Evolutionary conservation across 345 rosid genomes (phyloP).

Genomic region (Eucalyptus erythrocorys): DNA sequence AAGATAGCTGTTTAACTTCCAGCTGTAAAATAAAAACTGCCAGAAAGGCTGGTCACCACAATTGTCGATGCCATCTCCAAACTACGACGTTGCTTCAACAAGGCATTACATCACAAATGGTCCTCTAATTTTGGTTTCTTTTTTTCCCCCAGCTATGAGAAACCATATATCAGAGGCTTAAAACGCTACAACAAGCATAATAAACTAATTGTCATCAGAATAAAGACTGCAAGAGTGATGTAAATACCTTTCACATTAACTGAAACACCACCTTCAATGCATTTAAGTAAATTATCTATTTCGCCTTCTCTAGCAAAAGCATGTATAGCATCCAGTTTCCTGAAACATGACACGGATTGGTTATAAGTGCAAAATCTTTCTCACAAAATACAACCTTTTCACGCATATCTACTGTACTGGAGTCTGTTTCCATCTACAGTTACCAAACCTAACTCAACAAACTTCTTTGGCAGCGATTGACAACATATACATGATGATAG

Average conservation of each 20-base stretch:
- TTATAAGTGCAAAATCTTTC: not conserved
- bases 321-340: conserved; percentile 91
- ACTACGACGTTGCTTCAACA: not conserved
- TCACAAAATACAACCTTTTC: not conserved
- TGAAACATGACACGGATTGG: conserved; percentile 4
- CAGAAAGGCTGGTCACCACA: not conserved
- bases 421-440: not conserved
- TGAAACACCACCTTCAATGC: conserved; percentile 61
- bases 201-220: not conserved
- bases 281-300: conserved; percentile 49
- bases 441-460: not conserved
- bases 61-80: not conserved
- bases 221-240: not conserved
- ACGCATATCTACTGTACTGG: not conserved
- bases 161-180: not conserved
- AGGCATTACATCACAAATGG: not conserved
- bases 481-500: not conserved
- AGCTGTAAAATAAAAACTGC: not conserved
- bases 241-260: conserved; percentile 45
- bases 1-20: not conserved
- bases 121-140: not conserved
- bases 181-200: not conserved
- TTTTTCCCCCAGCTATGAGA: not conserved
- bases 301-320: conserved; percentile 92
- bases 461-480: not conserved